Conservation (phyloP, 2,329 filamentous ascomycete species). For the Phialophora tarda region DNA sequence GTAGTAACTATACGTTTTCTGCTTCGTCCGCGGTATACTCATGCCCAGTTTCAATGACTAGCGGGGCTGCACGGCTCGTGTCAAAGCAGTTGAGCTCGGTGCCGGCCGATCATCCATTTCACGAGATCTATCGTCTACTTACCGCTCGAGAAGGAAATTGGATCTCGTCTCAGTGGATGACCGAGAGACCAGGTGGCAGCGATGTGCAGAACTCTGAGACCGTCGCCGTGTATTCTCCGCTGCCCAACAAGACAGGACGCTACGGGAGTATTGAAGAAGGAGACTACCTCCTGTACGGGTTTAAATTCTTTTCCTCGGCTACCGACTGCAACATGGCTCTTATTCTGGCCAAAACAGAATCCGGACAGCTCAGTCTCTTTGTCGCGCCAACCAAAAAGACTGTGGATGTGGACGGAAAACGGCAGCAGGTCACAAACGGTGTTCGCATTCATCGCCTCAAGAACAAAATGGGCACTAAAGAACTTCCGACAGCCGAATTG, state of each 20-base stretch:
- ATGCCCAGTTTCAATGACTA: constrained; percentile 43
- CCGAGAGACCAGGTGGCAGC: constrained; percentile 46
- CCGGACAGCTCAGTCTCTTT: constrained; percentile 64
- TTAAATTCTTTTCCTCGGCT: constrained; percentile 68
- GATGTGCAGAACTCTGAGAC: constrained; percentile 47
- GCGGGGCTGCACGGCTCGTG: constrained; percentile 40
- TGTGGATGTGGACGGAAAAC: constrained; percentile 31
- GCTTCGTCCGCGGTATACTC: constrained; percentile 41
- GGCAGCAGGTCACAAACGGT: constrained; percentile 64
- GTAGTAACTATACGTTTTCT: constrained; percentile 42
- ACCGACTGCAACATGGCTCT: constrained; percentile 70
- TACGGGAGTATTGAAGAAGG: constrained; percentile 51
- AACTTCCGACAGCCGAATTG: constrained; percentile 71
- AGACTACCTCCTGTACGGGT: constrained; percentile 51
- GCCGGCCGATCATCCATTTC: constrained; percentile 38
- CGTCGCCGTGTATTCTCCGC: constrained; percentile 36
- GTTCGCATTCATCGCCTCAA: constrained; percentile 69
- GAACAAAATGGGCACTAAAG: constrained; percentile 69
- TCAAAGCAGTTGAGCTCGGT: constrained; percentile 29
- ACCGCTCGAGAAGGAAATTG: constrained; percentile 50
- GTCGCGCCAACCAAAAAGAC: constrained; percentile 65
- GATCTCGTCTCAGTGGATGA: constrained; percentile 62
- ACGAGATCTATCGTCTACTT: constrained; percentile 30
- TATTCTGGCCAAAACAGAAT: constrained; percentile 64
- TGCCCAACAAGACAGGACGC: constrained; percentile 39